Percentiles rank a stretch among this genome's conserved stretches.
phyloP scores from a whole-genome alignment of 1,284 basidiomycete species.

The Trichosporon ovoides region DNA sequence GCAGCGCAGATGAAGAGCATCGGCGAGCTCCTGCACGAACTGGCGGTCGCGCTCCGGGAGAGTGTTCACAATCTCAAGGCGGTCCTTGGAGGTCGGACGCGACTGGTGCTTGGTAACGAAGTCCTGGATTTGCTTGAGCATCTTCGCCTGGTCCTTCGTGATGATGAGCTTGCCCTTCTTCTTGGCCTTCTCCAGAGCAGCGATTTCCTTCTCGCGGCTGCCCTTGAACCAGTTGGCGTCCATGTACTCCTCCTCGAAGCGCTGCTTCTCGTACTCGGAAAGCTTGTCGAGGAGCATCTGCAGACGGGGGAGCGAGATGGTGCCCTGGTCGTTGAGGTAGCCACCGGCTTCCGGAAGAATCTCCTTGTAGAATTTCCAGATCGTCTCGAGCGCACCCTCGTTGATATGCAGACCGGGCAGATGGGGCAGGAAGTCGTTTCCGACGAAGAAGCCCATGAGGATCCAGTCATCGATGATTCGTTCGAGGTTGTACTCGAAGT shows the following conservation, averaged over 20 bases:
- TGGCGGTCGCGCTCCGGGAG: conserved; percentile 70
- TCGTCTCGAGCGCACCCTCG: conserved; percentile 84
- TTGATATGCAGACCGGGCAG: conserved; percentile 96
- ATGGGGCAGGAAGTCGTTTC: conserved; percentile 96
- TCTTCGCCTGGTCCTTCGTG: conserved; percentile 64
- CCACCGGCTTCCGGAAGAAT: conserved; percentile 76
- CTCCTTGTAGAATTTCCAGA: conserved; percentile 96
- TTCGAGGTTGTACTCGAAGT: conserved; percentile 77
- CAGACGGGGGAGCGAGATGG: conserved; percentile 71
- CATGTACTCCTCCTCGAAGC: conserved; percentile 84
- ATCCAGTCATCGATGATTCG: conserved; percentile 97
- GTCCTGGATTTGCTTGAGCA: conserved; percentile 67
- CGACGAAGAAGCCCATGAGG: conserved; percentile 90
- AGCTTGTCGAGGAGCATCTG: conserved; percentile 87
- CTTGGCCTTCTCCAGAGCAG: conserved; percentile 50
- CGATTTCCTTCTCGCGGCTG: conserved; percentile 69
- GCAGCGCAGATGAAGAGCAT: conserved; percentile 66
- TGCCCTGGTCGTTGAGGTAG: conserved; percentile 87
- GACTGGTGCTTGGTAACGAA: conserved; percentile 61
- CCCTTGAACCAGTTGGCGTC: conserved; percentile 87
- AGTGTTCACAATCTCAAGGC: conserved; percentile 65
- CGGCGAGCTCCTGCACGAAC: conserved; percentile 69
- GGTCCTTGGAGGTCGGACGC: conserved; percentile 49
- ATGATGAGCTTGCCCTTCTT: conserved; percentile 53
- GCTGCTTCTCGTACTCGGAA: conserved; percentile 75